Percentiles rank a stretch among this genome's conserved stretches.
phyloP scores from a whole-genome alignment of 352 stramenopile species.

The Phytopythium litorale region DNA sequence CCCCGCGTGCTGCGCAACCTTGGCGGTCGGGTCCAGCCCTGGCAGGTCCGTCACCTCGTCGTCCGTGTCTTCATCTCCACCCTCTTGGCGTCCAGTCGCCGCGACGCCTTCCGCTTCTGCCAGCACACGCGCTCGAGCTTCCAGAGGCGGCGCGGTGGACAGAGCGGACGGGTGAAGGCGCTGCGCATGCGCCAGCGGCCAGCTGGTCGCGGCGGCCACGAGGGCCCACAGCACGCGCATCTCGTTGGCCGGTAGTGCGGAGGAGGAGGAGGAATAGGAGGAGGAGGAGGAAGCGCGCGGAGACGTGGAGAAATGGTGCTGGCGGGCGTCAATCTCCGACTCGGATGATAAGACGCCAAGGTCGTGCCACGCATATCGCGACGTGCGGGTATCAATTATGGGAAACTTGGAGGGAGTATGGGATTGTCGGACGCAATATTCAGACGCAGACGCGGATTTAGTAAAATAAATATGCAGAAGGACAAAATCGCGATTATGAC shows the following conservation, averaged over 20 bases:
- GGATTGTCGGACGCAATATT: not conserved
- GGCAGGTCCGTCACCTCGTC: slow-evolving; percentile 51
- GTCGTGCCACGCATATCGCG: not conserved
- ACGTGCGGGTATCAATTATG: not conserved
- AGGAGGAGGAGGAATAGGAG: not conserved
- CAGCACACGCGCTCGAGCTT: slow-evolving; percentile 2
- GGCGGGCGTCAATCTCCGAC: not conserved
- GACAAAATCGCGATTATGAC: not conserved
- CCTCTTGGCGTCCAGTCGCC: not conserved
- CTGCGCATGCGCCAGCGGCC: slow-evolving; percentile 8
- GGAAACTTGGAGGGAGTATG: not conserved
- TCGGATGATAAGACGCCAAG: not conserved
- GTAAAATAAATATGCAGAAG: not conserved
- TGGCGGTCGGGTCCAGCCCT: slow-evolving; percentile 38
- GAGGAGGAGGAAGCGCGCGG: not conserved
- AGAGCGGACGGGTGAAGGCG: slow-evolving; percentile 20
- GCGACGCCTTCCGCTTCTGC: slow-evolving; percentile 2
- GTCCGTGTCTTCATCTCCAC: slow-evolving; percentile 12
- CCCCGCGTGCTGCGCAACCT: slow-evolving; percentile 67
- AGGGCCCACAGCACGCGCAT: not conserved
- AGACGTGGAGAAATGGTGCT: not conserved
- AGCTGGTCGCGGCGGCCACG: not conserved
- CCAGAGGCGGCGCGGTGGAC: not conserved
- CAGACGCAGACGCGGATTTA: not conserved
- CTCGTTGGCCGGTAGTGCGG: not conserved